Conservation (phyloP, 805 yeast species). For the Metschnikowia kunwiensis region DNA sequence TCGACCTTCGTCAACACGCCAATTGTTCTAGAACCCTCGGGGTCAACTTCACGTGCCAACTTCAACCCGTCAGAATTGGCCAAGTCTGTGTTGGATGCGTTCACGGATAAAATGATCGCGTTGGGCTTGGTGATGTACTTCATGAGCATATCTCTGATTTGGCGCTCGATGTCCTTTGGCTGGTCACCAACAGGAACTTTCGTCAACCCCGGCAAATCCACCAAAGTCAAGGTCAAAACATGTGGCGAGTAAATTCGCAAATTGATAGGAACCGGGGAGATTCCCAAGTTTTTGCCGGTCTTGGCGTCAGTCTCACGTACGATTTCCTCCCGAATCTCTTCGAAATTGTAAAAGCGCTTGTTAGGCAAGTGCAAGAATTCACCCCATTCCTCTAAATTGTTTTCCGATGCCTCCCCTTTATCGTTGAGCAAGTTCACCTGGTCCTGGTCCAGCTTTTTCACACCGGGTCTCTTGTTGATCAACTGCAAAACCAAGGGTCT, state of each 20-base stretch:
- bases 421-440: slow-evolving; percentile 41
- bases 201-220: slow-evolving; percentile 95
- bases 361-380: slow-evolving; percentile 93
- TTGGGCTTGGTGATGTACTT: slow-evolving; percentile 94
- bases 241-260: slow-evolving; percentile 91
- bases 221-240: slow-evolving; percentile 88
- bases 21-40: slow-evolving; percentile 91
- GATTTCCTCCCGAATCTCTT: slow-evolving; percentile 85
- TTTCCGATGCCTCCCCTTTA: slow-evolving; percentile 55
- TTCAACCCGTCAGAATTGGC: slow-evolving; percentile 96
- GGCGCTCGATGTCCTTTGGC: slow-evolving; percentile 94
- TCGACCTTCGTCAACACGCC: slow-evolving; percentile 97
- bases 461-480: slow-evolving; percentile 58
- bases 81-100: slow-evolving; percentile 83
- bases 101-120: slow-evolving; percentile 90
- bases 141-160: slow-evolving; percentile 88
- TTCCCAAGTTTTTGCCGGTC: slow-evolving; percentile 80
- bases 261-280: slow-evolving; percentile 89
- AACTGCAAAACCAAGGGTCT: slow-evolving; percentile 82
- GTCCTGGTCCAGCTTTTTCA: slow-evolving; percentile 27
- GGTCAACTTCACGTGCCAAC: slow-evolving; percentile 96
- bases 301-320: slow-evolving; percentile 86
- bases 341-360: slow-evolving; percentile 81
- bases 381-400: slow-evolving; percentile 90
- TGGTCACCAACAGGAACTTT: slow-evolving; percentile 99